phyloP scores from a whole-genome alignment of 768 basidiomycete species.

The Dentipellis fragilis region DNA sequence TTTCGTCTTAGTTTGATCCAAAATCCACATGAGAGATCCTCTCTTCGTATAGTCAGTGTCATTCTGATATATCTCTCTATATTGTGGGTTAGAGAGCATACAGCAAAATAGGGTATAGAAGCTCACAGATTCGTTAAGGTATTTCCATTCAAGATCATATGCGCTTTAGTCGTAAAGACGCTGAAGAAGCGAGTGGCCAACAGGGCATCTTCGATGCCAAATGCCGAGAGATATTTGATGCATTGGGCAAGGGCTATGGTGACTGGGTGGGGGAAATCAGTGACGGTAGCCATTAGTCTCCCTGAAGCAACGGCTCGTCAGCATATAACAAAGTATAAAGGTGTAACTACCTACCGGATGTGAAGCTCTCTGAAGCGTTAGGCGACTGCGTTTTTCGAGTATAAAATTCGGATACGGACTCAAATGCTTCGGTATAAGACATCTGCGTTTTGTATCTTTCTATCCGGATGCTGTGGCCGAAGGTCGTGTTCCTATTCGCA shows the following conservation, averaged over 20 bases:
- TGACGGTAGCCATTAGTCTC: constrained; percentile 47
- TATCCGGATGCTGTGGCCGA: constrained; percentile 38
- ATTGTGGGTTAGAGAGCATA: neutral
- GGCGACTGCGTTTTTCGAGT: constrained; percentile 33
- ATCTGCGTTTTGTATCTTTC: constrained; percentile 50
- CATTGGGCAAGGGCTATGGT: constrained; percentile 65
- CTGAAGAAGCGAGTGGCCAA: constrained; percentile 69
- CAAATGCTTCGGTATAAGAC: constrained; percentile 62
- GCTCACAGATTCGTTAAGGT: constrained; percentile 70
- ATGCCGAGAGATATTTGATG: constrained; percentile 60
- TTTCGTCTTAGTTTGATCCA: constrained; percentile 80
- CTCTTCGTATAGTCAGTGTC: constrained; percentile 65
- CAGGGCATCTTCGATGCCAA: constrained; percentile 72
- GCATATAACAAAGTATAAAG: neutral
- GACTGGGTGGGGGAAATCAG: constrained; percentile 61
- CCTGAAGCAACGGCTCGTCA: constrained; percentile 28
- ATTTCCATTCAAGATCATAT: constrained; percentile 86
- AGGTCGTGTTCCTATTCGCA: constrained; percentile 9
- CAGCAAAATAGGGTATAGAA: neutral
- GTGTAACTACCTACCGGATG: constrained; percentile 27
- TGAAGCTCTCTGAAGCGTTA: constrained; percentile 33
- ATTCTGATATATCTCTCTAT: constrained; percentile 83
- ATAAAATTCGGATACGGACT: constrained; percentile 56
- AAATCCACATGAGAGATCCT: constrained; percentile 76
- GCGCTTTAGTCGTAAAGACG: constrained; percentile 62